Conservation (phyloP, 495 filamentous ascomycete species). For the Bryoglossum gracile region DNA sequence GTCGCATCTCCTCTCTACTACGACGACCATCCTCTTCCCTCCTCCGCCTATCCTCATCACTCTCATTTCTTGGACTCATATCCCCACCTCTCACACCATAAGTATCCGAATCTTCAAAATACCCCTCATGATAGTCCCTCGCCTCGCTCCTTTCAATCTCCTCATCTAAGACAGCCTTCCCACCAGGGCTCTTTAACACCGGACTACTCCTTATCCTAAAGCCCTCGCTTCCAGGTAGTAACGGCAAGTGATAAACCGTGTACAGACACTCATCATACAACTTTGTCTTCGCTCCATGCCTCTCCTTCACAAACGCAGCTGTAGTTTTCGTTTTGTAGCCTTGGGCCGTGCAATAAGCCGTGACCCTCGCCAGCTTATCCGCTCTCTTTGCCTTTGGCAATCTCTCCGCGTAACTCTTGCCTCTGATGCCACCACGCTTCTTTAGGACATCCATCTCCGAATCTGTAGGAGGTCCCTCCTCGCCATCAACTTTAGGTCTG, state of each 20-base stretch:
- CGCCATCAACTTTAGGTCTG: constrained; percentile 42
- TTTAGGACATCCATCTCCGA: constrained; percentile 63
- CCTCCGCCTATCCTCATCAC: constrained; percentile 25
- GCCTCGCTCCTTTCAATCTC: constrained; percentile 93
- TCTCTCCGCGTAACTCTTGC: constrained; percentile 92
- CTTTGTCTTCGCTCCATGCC: constrained; percentile 91
- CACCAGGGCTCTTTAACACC: constrained; percentile 83
- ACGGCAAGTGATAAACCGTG: constrained; percentile 84
- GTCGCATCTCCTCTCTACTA: constrained; percentile 17
- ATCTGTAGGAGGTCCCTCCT: constrained; percentile 69
- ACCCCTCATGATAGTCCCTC: constrained; percentile 85
- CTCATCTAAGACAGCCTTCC: constrained; percentile 86
- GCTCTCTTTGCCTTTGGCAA: constrained; percentile 82
- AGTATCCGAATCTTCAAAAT: constrained; percentile 51
- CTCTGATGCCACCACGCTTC: constrained; percentile 51
- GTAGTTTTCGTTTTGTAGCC: constrained; percentile 81
- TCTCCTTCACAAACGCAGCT: constrained; percentile 78
- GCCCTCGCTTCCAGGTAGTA: constrained; percentile 77
- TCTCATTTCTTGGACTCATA: constrained; percentile 26
- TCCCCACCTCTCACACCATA: constrained; percentile 33
- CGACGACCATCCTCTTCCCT: constrained; percentile 26
- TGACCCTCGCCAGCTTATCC: constrained; percentile 82
- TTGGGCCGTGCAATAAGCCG: constrained; percentile 95
- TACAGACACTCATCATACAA: constrained; percentile 99
- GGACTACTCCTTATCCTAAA: constrained; percentile 85